Base-by-base conservation (phyloP, 2,329 filamentous ascomycete genomes). In the Epichloe amarillans region DNA sequence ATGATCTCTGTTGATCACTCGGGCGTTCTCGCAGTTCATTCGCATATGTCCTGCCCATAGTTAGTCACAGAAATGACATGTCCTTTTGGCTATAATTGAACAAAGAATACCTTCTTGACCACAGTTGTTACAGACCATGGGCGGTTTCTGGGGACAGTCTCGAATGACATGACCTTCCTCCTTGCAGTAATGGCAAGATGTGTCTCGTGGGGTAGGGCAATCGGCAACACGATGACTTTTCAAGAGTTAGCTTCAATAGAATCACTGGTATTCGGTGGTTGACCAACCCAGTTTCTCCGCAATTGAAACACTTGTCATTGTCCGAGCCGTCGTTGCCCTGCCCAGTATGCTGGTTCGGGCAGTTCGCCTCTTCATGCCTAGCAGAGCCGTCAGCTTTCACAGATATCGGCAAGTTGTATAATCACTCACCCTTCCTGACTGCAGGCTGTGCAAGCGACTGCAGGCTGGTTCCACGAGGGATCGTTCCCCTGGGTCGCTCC, bases 111-210 rank as follows among this genome's bases (percentile, higher is more conserved):
- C 81, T 59, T 79, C 74, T 56, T 80, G 64, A 33, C 74, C 68
- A 59, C 84, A 87, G 59, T 83, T 82, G 47, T 72, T 71, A 65
- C 83, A 86, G 8, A 72, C 54, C 58, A 68, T 66, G 1, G 80
- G 70, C 6, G 74, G 73, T 54, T 77, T 77, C 1, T 74, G 65
- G 1, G 83, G 82, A 56, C 85, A 89, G 48, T 84, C 80, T 19
- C 75, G 73, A 48, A 75, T 69, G 58, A 78, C 66, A 57, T 80
- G 77, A 5, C 75, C 77, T 23, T 70, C 64, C 58, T 76, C 60
- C 51, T 71, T 68, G 65, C 76, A 80, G 54, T 66, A 71, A 36
- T 63, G 64, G 55, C 72, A 75, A 23, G 59, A 50, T 52, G 62
- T 64, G 15, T 61, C 60, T 45, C 58, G 53, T 1, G 64, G 56